Evolutionary conservation across 1,284 basidiomycete genomes (phyloP).

Genomic region (Cryptococcus sp.): DNA sequence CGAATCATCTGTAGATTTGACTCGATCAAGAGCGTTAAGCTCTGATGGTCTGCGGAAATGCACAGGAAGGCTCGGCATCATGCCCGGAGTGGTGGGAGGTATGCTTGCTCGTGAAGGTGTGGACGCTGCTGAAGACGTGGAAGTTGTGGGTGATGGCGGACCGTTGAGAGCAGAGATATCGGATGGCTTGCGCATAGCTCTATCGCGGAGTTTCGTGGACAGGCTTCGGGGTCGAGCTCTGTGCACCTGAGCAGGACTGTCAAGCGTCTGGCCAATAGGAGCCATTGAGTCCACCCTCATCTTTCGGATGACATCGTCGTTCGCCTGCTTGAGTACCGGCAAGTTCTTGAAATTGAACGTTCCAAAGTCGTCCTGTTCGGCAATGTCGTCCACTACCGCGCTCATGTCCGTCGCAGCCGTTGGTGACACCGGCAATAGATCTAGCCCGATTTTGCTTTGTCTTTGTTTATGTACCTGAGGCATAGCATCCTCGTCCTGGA

Average conservation of each 20-base stretch:
- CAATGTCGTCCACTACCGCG: conserved; percentile 52
- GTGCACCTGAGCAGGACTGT: conserved; percentile 19
- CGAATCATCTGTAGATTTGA: conserved; percentile 70
- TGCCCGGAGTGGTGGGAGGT: conserved; percentile 68
- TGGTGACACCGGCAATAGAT: conserved; percentile 6
- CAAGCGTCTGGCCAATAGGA: conserved; percentile 29
- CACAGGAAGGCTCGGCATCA: conserved; percentile 26
- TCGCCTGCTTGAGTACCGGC: conserved; percentile 94
- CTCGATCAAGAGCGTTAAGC: conserved; percentile 77
- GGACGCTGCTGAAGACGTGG: conserved; percentile 87
- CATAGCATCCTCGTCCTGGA: conserved; percentile 61
- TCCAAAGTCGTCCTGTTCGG: conserved; percentile 78
- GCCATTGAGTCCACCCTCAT: conserved; percentile 59
- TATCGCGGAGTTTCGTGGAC: conserved; percentile 24
- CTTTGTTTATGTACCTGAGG: conserved; percentile 73
- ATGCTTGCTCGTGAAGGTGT: conserved; percentile 75
- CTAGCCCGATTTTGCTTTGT: not conserved
- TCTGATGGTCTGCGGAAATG: conserved; percentile 83
- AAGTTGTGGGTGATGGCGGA: conserved; percentile 76
- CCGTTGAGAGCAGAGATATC: conserved; percentile 20
- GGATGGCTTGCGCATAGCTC: conserved; percentile 20
- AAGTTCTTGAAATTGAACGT: conserved; percentile 98
- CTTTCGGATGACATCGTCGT: conserved; percentile 97
- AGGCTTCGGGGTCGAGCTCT: conserved; percentile 32
- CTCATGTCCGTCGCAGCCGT: conserved; percentile 53